These are phyloP conservation scores for Eimeria nieschulzi DNA, from an alignment of 169 alveolate species.

Conservation along the genomic window DNA sequence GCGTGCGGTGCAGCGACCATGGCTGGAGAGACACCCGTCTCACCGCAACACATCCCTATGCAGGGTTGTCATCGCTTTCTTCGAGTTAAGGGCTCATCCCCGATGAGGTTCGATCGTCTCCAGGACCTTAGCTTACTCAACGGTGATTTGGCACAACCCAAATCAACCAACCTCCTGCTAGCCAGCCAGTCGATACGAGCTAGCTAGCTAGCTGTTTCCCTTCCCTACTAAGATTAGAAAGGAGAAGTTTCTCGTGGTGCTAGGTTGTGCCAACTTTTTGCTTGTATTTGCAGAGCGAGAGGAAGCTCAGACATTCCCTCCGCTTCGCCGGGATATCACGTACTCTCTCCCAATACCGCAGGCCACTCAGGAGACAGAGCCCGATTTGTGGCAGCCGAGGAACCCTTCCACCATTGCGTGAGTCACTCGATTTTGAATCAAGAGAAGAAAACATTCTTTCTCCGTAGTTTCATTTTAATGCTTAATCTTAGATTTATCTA, in stretches of 20 bases:
- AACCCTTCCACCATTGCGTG: slow-evolving; percentile 61
- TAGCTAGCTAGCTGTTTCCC: no score
- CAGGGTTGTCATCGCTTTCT: neutral
- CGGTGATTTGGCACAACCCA: neutral
- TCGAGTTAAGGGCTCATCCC: neutral
- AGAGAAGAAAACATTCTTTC: no score
- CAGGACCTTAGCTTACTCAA: slow-evolving; percentile 53
- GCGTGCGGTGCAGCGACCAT: slow-evolving; percentile 47
- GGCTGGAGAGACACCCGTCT: slow-evolving; percentile 11
- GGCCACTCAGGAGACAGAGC: slow-evolving; percentile 59
- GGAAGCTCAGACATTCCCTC: slow-evolving; percentile 43
- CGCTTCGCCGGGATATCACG: slow-evolving; percentile 55
- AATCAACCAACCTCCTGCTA: no score
- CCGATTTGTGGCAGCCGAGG: slow-evolving; percentile 53
- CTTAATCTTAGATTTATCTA: no score
- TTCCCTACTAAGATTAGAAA: no score
- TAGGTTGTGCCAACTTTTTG: no score
- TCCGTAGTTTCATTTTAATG: no score
- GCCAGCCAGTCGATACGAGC: no score
- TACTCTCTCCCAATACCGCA: slow-evolving; percentile 23
- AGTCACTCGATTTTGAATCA: neutral
- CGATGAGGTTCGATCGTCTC: slow-evolving; percentile 38
- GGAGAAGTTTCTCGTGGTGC: no score
- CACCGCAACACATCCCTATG: neutral
- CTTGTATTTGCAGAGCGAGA: neutral